phyloP scores from a whole-genome alignment of 2,329 filamentous ascomycete genomes.

The Arthrocladium fulminans region DNA sequence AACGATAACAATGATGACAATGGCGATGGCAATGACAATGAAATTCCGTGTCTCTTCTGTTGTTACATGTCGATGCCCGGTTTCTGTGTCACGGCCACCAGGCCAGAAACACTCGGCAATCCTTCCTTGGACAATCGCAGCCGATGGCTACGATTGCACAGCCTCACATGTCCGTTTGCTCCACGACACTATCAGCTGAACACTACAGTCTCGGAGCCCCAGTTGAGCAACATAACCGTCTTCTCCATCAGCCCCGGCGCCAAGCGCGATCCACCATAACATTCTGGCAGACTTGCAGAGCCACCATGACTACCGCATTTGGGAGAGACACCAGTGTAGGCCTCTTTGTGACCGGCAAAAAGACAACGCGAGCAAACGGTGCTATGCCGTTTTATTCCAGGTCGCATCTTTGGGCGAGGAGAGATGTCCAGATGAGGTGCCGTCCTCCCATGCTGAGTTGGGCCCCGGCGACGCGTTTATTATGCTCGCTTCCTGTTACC shows the following conservation, averaged over 20 bases:
- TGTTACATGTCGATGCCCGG: too few species aligned
- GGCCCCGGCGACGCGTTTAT: slow-evolving; percentile 30
- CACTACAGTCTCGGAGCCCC: background rate
- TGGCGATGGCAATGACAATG: too few species aligned
- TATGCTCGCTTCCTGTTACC: slow-evolving; percentile 29
- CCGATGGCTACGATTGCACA: too few species aligned
- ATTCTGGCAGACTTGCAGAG: slow-evolving; percentile 15
- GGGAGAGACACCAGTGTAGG: slow-evolving; percentile 7
- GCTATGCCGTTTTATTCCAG: slow-evolving; percentile 25
- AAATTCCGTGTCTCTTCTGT: too few species aligned
- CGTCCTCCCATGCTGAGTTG: background rate
- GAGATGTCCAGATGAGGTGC: slow-evolving; percentile 5
- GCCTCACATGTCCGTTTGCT: too few species aligned
- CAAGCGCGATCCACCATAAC: background rate
- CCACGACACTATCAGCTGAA: too few species aligned
- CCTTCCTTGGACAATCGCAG: too few species aligned
- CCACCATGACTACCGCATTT: slow-evolving; percentile 22
- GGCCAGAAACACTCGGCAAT: too few species aligned
- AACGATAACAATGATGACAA: too few species aligned
- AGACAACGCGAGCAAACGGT: slow-evolving; percentile 23
- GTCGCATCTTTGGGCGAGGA: slow-evolving; percentile 15
- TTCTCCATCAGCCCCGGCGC: background rate
- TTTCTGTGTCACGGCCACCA: too few species aligned
- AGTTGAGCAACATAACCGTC: background rate
- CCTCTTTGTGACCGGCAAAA: slow-evolving; percentile 13